A percentile compares a stretch with the other conserved stretches of the same genome.
phyloP scores from a whole-genome alignment of 495 filamentous ascomycete species.

The Aspergillus affinis region DNA sequence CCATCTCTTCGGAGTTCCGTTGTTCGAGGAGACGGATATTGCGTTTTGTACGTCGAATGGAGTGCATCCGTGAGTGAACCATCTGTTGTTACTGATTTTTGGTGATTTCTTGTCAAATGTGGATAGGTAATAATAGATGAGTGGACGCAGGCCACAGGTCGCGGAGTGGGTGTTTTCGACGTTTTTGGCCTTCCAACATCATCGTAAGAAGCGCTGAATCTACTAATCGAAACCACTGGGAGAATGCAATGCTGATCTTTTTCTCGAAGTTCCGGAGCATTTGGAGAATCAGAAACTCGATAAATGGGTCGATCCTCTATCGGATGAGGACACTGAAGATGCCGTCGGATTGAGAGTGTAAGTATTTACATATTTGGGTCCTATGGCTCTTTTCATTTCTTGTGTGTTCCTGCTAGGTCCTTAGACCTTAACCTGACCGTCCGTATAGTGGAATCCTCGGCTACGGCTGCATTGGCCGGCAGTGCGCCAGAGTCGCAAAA shows the following conservation, averaged over 20 bases:
- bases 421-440: too few relatives aligned
- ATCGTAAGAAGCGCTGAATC: constrained; percentile 13
- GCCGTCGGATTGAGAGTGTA: constrained; percentile 42
- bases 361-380: neutral
- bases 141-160: constrained; percentile 53
- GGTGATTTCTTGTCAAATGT: neutral
- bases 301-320: constrained; percentile 44
- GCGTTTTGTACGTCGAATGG: constrained; percentile 59
- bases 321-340: constrained; percentile 40
- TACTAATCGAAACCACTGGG: neutral
- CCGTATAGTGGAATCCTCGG: constrained; percentile 58
- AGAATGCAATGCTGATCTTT: neutral
- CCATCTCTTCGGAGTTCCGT: constrained; percentile 48
- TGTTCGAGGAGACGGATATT: constrained; percentile 58
- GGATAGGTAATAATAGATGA: neutral
- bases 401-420: too few relatives aligned
- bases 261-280: constrained; percentile 37
- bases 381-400: too few relatives aligned
- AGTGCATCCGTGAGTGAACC: constrained; percentile 49
- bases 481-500: constrained; percentile 59
- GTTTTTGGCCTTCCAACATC: constrained; percentile 49
- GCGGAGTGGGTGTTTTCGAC: constrained; percentile 64
- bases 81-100: neutral
- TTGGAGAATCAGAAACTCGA: constrained; percentile 51
- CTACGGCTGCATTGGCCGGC: constrained; percentile 71